These are phyloP conservation scores for Alternaria sp. DNA, from an alignment of 2,329 filamentous ascomycete genomes.

Conservation along the genomic window DNA sequence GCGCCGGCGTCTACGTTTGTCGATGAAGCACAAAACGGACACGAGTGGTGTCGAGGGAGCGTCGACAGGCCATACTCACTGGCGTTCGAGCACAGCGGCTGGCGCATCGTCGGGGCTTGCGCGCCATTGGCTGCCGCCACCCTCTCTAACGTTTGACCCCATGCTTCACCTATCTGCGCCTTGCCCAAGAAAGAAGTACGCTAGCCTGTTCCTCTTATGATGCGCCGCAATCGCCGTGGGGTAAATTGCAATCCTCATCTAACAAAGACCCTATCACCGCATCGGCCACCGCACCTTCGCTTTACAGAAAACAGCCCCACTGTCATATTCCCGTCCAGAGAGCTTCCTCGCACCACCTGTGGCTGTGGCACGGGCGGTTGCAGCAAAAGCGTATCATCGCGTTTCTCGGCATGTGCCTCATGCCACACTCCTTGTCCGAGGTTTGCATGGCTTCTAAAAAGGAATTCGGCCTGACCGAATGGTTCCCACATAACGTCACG, in stretches of 20 bases:
- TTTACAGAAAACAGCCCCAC: neutral
- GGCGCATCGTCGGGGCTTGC: slow-evolving; percentile 16
- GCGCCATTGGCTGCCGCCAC: slow-evolving; percentile 25
- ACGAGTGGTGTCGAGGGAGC: slow-evolving; percentile 39
- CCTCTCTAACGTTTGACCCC: slow-evolving; percentile 22
- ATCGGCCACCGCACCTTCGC: slow-evolving; percentile 7
- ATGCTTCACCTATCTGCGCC: slow-evolving; percentile 22
- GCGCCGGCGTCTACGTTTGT: slow-evolving; percentile 40
- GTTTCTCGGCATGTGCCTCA: slow-evolving; percentile 17
- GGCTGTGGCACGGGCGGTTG: slow-evolving; percentile 32
- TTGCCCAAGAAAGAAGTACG: slow-evolving; percentile 24
- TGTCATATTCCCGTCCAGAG: neutral
- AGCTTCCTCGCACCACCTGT: neutral
- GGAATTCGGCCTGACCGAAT: neutral
- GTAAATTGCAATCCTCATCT: slow-evolving; percentile 30
- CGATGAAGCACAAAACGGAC: slow-evolving; percentile 20
- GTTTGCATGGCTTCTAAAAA: slow-evolving; percentile 18
- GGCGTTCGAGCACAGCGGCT: slow-evolving; percentile 25
- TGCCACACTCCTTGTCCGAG: slow-evolving; percentile 41
- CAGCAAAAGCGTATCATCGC: slow-evolving; percentile 14
- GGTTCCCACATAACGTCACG: slow-evolving; percentile 16
- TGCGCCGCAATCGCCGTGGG: slow-evolving; percentile 20
- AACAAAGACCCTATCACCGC: slow-evolving; percentile 13
- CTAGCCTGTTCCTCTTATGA: slow-evolving; percentile 38
- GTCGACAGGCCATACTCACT: slow-evolving; percentile 17